A percentile compares a stretch with the other conserved stretches of the same genome.
phyloP scores from a whole-genome alignment of 345 rosid genomes.

The Limnanthes douglasii region DNA sequence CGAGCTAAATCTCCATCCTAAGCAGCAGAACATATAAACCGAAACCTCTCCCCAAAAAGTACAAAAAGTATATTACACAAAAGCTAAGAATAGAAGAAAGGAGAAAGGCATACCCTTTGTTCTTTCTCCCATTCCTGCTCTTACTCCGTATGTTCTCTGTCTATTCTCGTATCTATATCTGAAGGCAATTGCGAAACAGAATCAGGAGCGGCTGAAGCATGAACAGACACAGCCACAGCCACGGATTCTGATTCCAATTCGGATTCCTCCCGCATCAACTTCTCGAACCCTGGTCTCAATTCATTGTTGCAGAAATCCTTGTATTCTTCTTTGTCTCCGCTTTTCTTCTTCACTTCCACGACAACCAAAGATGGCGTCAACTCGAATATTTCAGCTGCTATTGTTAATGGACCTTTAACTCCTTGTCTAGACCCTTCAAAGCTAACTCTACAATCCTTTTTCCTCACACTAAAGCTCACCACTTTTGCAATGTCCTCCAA shows the following conservation, averaged over 20 bases:
- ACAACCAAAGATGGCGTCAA: constrained; percentile 55
- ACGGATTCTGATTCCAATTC: constrained; percentile 1
- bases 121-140: too few species aligned
- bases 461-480: constrained; percentile 54
- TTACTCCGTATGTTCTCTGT: too few species aligned
- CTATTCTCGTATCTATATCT: constrained; percentile 37
- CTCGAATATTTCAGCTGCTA: constrained; percentile 57
- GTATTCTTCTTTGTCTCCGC: constrained; percentile 72
- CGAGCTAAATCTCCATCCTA: too few species aligned
- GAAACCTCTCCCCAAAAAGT: too few species aligned
- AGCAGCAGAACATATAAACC: too few species aligned
- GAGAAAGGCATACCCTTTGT: too few species aligned
- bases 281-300: constrained; percentile 62
- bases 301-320: constrained; percentile 69
- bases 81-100: too few species aligned
- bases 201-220: constrained; percentile 3
- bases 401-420: constrained; percentile 35
- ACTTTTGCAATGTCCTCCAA: constrained; percentile 55
- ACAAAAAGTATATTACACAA: too few species aligned
- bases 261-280: constrained; percentile 26
- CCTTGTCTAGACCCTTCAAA: constrained; percentile 64
- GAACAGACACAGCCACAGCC: constrained; percentile 7
- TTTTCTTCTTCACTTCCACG: constrained; percentile 84
- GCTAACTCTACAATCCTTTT: constrained; percentile 58
- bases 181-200: constrained; percentile 43